Evolutionary conservation across 768 basidiomycete species (phyloP).

Genomic region (Mycena crocata): DNA sequence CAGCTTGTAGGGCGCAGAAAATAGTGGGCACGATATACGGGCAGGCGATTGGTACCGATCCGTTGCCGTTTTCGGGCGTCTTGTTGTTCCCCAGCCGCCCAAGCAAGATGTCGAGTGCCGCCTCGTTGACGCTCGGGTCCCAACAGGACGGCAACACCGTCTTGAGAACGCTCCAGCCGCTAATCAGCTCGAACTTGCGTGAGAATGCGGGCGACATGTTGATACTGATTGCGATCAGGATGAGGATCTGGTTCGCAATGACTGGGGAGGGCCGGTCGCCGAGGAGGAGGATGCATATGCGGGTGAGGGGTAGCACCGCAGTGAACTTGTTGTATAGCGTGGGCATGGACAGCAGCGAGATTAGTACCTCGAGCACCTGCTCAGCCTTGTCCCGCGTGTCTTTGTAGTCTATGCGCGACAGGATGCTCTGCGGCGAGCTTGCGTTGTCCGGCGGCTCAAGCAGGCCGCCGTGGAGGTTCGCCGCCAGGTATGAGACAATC

Average conservation of each 20-base stretch:
- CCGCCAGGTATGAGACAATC: constrained; percentile 85
- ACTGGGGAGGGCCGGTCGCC: constrained; percentile 76
- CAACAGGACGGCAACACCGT: constrained; percentile 75
- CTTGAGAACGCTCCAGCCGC: constrained; percentile 85
- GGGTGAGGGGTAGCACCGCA: constrained; percentile 78
- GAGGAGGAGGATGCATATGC: constrained; percentile 83
- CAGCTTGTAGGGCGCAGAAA: constrained; percentile 72
- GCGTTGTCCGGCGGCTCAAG: constrained; percentile 30
- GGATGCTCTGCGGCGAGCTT: constrained; percentile 66
- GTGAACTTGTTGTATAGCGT: constrained; percentile 77
- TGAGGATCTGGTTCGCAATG: constrained; percentile 69
- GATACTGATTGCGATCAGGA: constrained; percentile 68
- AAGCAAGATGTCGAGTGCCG: constrained; percentile 76
- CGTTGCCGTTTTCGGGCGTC: constrained; percentile 23
- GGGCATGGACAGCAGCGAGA: constrained; percentile 69
- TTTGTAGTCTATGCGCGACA: constrained; percentile 65
- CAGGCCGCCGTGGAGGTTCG: constrained; percentile 64
- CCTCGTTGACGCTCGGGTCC: constrained; percentile 73
- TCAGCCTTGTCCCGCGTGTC: constrained; percentile 71
- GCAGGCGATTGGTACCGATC: constrained; percentile 58
- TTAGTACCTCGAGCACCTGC: constrained; percentile 72
- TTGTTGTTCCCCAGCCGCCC: constrained; percentile 54
- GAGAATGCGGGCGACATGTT: constrained; percentile 70
- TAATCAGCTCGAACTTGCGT: constrained; percentile 86
- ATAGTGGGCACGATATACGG: constrained; percentile 80